Evolutionary conservation across 306 rosid genomes (phyloP).

Genomic region (Lathyrus aphaca): DNA sequence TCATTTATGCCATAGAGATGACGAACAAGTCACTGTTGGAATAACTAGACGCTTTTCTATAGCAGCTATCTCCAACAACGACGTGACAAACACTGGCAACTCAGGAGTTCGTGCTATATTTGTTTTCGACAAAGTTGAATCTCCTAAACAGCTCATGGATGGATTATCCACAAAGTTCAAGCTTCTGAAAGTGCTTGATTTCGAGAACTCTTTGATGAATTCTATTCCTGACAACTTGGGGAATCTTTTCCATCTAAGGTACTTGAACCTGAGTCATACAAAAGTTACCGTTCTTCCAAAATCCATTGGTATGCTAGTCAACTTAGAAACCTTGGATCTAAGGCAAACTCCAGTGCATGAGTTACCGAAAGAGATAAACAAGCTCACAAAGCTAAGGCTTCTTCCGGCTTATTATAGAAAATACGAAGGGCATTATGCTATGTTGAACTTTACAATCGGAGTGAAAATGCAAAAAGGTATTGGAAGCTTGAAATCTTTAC

Average conservation of each 20-base stretch:
- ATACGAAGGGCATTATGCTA: constrained; percentile 1
- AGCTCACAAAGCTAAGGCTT: constrained; percentile 24
- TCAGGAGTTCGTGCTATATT: constrained; percentile 7
- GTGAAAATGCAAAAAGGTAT: constrained; percentile 21
- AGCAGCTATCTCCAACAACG: constrained; percentile 6
- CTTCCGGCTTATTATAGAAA: constrained; percentile 18
- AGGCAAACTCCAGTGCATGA: constrained; percentile 22
- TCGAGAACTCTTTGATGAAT: background rate
- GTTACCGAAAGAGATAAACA: constrained; percentile 27
- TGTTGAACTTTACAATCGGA: constrained; percentile 14
- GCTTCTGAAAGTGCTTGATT: constrained; percentile 21
- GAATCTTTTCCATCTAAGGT: constrained; percentile 25
- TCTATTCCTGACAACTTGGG: constrained; percentile 18
- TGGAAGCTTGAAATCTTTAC: background rate
- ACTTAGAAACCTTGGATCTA: constrained; percentile 30
- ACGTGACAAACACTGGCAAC: background rate
- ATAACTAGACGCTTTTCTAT: constrained; percentile 21
- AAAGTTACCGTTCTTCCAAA: constrained; percentile 13
- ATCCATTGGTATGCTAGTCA: constrained; percentile 8
- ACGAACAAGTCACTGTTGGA: background rate
- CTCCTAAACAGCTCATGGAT: background rate
- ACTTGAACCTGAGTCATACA: constrained; percentile 21
- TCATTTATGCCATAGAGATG: constrained; percentile 11
- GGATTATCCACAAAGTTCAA: background rate
- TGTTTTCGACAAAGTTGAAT: constrained; percentile 7